Percentiles rank a stretch among this genome's conserved stretches.
These are phyloP conservation scores for Heterobasidion irregulare DNA, from an alignment of 1,284 basidiomycete species.

Conservation along the genomic window DNA sequence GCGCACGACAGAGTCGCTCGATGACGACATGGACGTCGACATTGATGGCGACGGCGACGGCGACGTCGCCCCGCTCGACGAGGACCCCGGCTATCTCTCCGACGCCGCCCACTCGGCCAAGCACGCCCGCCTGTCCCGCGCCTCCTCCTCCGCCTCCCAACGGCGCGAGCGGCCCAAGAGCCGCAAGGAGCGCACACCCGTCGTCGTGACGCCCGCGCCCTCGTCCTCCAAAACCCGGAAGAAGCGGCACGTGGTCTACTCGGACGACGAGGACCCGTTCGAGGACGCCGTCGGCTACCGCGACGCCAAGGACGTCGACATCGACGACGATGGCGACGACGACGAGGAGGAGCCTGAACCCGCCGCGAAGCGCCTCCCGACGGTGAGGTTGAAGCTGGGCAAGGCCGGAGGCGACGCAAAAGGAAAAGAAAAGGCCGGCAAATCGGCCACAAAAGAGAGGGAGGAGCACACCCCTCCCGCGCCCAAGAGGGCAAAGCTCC, in stretches of 20 bases:
- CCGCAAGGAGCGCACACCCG: not conserved
- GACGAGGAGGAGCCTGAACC: not conserved
- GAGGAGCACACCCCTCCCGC: not conserved
- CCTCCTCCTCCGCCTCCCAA: conserved; percentile 9
- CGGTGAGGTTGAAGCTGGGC: conserved; percentile 21
- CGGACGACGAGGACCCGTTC: conserved; percentile 14
- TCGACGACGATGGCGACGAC: not conserved
- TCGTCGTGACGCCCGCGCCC: not conserved
- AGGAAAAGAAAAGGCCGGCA: conserved; percentile 16
- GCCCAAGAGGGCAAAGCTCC: not conserved
- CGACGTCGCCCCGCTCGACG: not conserved
- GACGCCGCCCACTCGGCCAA: not conserved
- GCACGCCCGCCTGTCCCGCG: not conserved
- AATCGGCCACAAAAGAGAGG: not conserved
- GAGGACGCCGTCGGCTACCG: conserved; percentile 7
- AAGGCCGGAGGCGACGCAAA: conserved; percentile 16
- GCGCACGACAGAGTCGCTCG: conserved; percentile 6
- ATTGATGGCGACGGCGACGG: conserved; percentile 16
- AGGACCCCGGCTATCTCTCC: not conserved
- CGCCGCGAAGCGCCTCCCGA: conserved; percentile 13
- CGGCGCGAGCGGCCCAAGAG: conserved; percentile 1
- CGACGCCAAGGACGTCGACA: conserved; percentile 1
- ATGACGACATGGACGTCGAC: conserved; percentile 17
- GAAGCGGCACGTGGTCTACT: conserved; percentile 8
- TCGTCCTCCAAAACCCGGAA: not conserved